Conservation (phyloP, 139 green algal species). For the Chlorella sorokiniana region DNA sequence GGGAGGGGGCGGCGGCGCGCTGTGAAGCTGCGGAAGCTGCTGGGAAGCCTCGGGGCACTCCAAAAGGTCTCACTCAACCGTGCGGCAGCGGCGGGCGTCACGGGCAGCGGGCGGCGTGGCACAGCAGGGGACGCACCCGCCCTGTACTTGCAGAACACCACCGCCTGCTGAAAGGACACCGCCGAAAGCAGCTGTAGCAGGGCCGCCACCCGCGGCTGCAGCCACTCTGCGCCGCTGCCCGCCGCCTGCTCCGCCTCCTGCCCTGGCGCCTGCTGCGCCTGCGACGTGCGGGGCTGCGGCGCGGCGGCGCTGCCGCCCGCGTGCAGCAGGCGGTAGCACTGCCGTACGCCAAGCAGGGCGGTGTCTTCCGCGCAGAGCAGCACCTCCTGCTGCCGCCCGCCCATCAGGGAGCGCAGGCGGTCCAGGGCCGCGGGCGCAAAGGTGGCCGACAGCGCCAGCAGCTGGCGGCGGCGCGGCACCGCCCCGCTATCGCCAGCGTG, state of each 20-base stretch:
- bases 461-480: conserved; percentile 44
- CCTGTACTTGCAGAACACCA: conserved; percentile 78
- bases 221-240: neutral
- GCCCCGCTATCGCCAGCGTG: conserved; percentile 10
- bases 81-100: no score
- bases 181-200: conserved; percentile 44
- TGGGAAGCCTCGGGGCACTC: no score
- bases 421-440: conserved; percentile 61
- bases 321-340: conserved; percentile 66
- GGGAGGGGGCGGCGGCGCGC: no score
- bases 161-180: conserved; percentile 74
- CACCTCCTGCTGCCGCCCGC: conserved; percentile 50
- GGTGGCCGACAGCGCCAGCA: conserved; percentile 80
- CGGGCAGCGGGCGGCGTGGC: no score
- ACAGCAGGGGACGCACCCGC: neutral
- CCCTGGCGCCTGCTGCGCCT: neutral
- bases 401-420: conserved; percentile 58
- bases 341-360: conserved; percentile 63
- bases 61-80: no score
- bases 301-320: neutral
- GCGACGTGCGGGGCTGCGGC: conserved; percentile 27
- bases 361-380: conserved; percentile 59
- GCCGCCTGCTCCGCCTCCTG: neutral
- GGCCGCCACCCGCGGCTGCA: conserved; percentile 49
- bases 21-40: neutral